Evolutionary conservation across 352 stramenopile genomes (phyloP), one percentile per base, ranked within the genome.

Genomic region (Ochromonadaceae sp.): DNA sequence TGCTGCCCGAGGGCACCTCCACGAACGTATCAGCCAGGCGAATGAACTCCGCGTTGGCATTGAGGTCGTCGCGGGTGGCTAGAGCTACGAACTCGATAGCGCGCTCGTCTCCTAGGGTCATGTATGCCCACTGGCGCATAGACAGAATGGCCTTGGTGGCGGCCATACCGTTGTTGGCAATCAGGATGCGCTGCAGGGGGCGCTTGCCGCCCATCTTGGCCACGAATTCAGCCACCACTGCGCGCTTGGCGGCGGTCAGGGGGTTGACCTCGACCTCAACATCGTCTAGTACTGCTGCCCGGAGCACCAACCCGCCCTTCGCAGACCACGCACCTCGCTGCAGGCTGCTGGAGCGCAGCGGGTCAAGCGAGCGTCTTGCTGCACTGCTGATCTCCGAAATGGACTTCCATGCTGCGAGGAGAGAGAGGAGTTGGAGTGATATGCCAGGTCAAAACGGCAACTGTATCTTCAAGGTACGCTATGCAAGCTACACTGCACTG

Each of bases 91-190:
- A 98, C 42, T 91, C 82, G 48, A 99, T 81, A 35, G 80, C 81
- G 41, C 70, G 70, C 67, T 90, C 82, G 53, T 90, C 82, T 30
- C 81, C 82, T 69, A 95, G 91, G 72, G 91, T 93, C 70, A 94
- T 86, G 76, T 96, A 96, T 39, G 78, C 83, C 86, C 87, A 96
- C 70, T 92, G 90, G 40, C 95, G 87, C 81, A 99, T 98, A 48
- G 92, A 98, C 31, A 96, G 82, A 76, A 99, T 99, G 28, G 85
- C 83, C 76, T 99, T 99, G 61, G 96, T 96, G 17, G 91, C 94
- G 53, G 92, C 95, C 81, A 99, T 99, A 68, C 95, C 95, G 76
- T 99, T 99, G 84, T 99, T 99, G 55, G 84, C 84, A 73, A 90
- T 89, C 46, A 90, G 74, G 39, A 92, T 74, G 60, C 86, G 83